phyloP scores from a whole-genome alignment of 345 rosid genomes.

The Rhizophora mangle region DNA sequence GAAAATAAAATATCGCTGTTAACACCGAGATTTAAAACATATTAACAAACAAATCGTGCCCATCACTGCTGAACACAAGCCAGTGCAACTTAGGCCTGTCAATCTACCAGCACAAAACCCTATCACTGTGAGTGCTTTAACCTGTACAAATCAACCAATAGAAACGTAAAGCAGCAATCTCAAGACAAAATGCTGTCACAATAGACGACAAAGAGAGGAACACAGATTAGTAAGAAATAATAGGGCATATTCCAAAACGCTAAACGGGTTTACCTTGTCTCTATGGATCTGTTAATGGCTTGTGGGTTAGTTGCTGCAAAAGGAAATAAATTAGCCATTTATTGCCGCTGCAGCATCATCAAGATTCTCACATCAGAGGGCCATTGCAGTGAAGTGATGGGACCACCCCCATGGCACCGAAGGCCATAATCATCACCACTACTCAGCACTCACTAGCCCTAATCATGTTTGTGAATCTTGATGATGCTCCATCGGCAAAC shows the following conservation, averaged over 20 bases:
- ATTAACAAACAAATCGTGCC: conserved; percentile 6
- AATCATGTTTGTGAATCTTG: conserved; percentile 76
- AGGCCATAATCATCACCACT: conserved; percentile 15
- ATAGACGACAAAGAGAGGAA: no score
- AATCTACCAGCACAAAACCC: conserved; percentile 13
- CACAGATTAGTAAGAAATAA: no score
- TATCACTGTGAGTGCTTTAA: neutral
- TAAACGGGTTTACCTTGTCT: neutral
- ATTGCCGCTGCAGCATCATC: conserved; percentile 99
- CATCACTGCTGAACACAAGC: conserved; percentile 10
- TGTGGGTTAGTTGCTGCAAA: neutral
- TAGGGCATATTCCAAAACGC: no score
- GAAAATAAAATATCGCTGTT: conserved; percentile 11
- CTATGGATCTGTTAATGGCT: neutral
- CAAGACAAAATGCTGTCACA: neutral
- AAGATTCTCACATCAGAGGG: conserved; percentile 64
- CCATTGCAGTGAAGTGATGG: conserved; percentile 9
- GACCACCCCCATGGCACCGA: conserved; percentile 13
- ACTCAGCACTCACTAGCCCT: conserved; percentile 26
- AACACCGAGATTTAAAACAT: conserved; percentile 11
- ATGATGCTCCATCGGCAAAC: conserved; percentile 81
- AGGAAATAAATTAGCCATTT: conserved; percentile 39
- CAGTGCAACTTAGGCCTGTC: conserved; percentile 4
- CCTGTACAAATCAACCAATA: neutral
- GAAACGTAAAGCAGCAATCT: neutral